Percentiles rank a stretch among this genome's conserved stretches.
Evolutionary conservation across 1,284 basidiomycete species (phyloP).

Genomic region (Tylopilus sp.): DNA sequence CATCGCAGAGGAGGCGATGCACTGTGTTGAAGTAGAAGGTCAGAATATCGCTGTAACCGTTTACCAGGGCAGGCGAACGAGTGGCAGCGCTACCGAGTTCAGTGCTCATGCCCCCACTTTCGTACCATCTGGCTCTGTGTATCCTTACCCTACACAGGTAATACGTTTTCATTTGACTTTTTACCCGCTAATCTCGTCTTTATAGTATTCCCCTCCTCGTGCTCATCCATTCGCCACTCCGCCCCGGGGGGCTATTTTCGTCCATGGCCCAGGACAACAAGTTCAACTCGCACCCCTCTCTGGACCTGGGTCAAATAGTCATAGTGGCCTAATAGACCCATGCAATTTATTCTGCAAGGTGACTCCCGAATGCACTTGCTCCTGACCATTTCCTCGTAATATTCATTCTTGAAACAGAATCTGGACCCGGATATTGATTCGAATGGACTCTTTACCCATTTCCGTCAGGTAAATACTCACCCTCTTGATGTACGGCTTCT

Average conservation of each 20-base stretch:
- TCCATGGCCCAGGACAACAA: conserved; percentile 87
- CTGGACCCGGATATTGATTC: conserved; percentile 83
- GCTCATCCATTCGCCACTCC: conserved; percentile 38
- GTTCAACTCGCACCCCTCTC: conserved; percentile 72
- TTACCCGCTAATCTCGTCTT: conserved; percentile 6
- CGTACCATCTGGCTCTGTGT: conserved; percentile 62
- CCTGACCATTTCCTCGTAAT: conserved; percentile 5
- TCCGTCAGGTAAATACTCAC: conserved; percentile 58
- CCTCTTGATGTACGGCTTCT: conserved; percentile 12
- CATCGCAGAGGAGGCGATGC: conserved; percentile 72
- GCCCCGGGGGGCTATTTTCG: conserved; percentile 45
- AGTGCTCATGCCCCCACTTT: conserved; percentile 70
- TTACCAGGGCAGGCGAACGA: conserved; percentile 61
- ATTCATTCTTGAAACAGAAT: conserved; percentile 50
- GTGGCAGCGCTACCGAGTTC: conserved; percentile 57
- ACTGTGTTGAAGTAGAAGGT: conserved; percentile 75
- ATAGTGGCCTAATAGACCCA: conserved; percentile 85
- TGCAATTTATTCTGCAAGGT: conserved; percentile 91
- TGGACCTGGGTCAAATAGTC: conserved; percentile 73
- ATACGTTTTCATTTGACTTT: conserved; percentile 15
- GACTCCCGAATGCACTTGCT: conserved; percentile 12
- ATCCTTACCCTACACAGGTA: conserved; percentile 51
- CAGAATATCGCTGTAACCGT: conserved; percentile 77
- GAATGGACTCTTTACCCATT: conserved; percentile 75
- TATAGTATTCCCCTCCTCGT: conserved; percentile 62